Percentiles rank a stretch among this genome's conserved stretches.
Conservation (phyloP, 2,329 filamentous ascomycete genomes). For the Aureobasidium lini region DNA sequence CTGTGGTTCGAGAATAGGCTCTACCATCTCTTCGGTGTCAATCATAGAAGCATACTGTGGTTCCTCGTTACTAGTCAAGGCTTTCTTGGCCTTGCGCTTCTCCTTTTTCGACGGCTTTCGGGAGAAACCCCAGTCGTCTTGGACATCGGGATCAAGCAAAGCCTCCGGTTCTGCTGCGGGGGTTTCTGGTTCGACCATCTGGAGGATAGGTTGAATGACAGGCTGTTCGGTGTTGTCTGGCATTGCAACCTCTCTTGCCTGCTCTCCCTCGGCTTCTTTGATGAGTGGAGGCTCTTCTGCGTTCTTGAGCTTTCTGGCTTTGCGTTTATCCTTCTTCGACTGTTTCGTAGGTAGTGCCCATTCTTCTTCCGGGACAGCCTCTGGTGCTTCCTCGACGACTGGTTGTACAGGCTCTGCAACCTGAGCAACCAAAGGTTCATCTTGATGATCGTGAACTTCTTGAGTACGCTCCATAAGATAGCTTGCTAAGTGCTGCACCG, state of each 20-base stretch:
- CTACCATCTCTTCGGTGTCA: background rate
- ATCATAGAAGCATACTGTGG: background rate
- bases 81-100: conserved; percentile 21
- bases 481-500: background rate
- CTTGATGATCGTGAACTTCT: background rate
- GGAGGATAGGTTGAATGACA: background rate
- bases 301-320: conserved; percentile 5
- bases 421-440: background rate
- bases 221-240: background rate
- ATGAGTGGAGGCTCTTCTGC: background rate
- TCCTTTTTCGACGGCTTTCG: conserved; percentile 17
- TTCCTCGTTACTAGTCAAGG: background rate
- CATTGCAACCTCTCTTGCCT: background rate
- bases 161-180: background rate
- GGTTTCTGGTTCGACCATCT: background rate
- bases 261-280: background rate
- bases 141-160: background rate
- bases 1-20: background rate
- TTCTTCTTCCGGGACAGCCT: background rate
- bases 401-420: background rate
- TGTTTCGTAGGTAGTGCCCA: background rate
- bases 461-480: background rate
- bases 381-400: background rate
- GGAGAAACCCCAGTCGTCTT: background rate
- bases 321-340: conserved; percentile 15